A percentile compares a stretch with the other conserved stretches of the same genome.
Conservation (phyloP, 495 filamentous ascomycete species). For the Filosporella fistucella region DNA sequence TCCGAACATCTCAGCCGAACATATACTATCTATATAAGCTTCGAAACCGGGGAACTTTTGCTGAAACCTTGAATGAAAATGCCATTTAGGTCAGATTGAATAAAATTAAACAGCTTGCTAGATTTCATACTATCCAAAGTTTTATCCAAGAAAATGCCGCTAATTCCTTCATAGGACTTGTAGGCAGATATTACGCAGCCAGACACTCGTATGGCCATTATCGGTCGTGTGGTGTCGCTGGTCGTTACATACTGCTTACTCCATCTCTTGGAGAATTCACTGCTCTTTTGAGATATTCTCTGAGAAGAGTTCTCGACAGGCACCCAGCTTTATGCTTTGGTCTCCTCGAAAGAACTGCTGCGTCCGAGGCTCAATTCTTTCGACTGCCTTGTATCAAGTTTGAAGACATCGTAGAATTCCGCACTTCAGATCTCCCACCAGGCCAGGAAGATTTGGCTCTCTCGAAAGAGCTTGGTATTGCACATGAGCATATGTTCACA, state of each 20-base stretch:
- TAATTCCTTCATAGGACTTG: too few species aligned
- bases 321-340: conserved; percentile 19
- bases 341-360: conserved; percentile 12
- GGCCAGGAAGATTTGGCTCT: conserved; percentile 14
- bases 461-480: conserved; percentile 2
- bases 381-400: conserved; percentile 5
- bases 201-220: conserved; percentile 10
- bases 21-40: too few species aligned
- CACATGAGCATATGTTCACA: conserved; percentile 13
- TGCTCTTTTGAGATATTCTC: conserved; percentile 6
- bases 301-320: conserved; percentile 12
- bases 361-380: conserved; percentile 10
- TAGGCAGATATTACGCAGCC: conserved; percentile 12
- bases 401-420: conserved; percentile 12
- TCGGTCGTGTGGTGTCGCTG: conserved; percentile 8
- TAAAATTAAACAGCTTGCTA: too few species aligned
- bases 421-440: neutral
- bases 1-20: too few species aligned
- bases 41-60: too few species aligned
- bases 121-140: too few species aligned
- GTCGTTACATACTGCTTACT: neutral
- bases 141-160: too few species aligned
- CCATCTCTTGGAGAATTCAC: neutral
- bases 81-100: too few species aligned
- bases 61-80: too few species aligned